phyloP scores from a whole-genome alignment of 208 protist species.

The Porcisia deanei region DNA sequence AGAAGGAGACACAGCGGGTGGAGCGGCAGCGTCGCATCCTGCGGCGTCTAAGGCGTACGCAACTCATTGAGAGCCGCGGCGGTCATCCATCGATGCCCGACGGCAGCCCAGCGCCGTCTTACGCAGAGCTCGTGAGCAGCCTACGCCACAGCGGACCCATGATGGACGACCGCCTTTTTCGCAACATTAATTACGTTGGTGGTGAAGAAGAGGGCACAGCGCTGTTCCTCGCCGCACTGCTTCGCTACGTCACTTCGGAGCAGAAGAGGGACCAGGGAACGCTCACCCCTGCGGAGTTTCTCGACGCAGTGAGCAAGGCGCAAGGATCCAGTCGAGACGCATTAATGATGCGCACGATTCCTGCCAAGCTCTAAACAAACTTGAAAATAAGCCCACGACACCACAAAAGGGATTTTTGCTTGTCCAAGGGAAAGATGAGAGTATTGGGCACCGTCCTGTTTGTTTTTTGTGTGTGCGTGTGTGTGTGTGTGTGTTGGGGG shows the following conservation, averaged over 20 bases:
- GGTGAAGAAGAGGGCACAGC: slow-evolving; percentile 77
- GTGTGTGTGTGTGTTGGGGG: too few relatives aligned
- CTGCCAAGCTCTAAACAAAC: slow-evolving; percentile 25
- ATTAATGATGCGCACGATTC: slow-evolving; percentile 8
- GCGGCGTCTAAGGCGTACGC: slow-evolving; percentile 37
- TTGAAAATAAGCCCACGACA: neutral
- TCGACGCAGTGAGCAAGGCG: slow-evolving; percentile 27
- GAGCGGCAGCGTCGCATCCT: slow-evolving; percentile 69
- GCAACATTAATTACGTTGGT: slow-evolving; percentile 73
- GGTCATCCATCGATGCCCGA: slow-evolving; percentile 40
- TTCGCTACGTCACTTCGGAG: slow-evolving; percentile 33
- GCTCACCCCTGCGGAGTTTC: slow-evolving; percentile 29
- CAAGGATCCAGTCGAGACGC: slow-evolving; percentile 21
- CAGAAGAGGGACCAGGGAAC: neutral
- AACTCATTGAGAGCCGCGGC: slow-evolving; percentile 23
- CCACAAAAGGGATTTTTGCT: too few relatives aligned
- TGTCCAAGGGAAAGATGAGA: too few relatives aligned
- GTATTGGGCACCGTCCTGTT: too few relatives aligned
- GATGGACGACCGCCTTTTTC: slow-evolving; percentile 80
- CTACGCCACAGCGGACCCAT: slow-evolving; percentile 51
- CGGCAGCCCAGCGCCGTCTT: slow-evolving; percentile 45
- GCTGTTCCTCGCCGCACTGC: slow-evolving; percentile 51
- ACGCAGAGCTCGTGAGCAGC: slow-evolving; percentile 30
- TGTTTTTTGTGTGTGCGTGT: too few relatives aligned
- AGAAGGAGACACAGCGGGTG: slow-evolving; percentile 60